phyloP scores from a whole-genome alignment of 2,329 filamentous ascomycete species.

The Claviceps monticola region DNA sequence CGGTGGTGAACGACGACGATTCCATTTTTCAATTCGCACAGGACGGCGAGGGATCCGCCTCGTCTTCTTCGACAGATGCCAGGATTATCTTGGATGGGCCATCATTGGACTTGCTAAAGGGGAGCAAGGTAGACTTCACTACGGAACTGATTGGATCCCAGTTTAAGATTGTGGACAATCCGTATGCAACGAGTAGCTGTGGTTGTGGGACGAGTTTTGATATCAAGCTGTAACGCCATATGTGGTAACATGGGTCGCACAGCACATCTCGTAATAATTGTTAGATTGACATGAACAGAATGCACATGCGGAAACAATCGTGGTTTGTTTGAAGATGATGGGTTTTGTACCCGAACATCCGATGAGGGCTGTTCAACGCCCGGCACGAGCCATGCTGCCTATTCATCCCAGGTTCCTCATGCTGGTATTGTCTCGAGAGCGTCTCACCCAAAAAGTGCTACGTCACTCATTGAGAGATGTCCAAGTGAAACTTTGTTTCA shows the following conservation, averaged over 20 bases:
- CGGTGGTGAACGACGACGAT: constrained; percentile 55
- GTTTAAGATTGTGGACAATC: constrained; percentile 94
- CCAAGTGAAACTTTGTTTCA: too few relatives aligned
- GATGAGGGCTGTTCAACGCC: too few relatives aligned
- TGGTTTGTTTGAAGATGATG: too few relatives aligned
- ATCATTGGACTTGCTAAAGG: constrained; percentile 76
- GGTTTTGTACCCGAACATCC: too few relatives aligned
- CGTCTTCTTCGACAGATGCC: constrained; percentile 28
- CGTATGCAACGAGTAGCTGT: constrained; percentile 81
- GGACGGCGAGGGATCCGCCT: constrained; percentile 25
- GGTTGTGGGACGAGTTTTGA: constrained; percentile 97
- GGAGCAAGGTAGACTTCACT: constrained; percentile 92
- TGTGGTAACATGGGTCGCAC: neutral
- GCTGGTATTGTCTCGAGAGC: too few relatives aligned
- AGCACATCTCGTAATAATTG: neutral
- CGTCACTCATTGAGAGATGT: too few relatives aligned
- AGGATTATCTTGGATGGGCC: constrained; percentile 82
- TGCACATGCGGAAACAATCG: too few relatives aligned
- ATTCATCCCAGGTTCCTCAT: too few relatives aligned
- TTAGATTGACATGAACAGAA: too few relatives aligned
- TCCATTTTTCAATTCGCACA: constrained; percentile 65
- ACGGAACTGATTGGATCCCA: constrained; percentile 81
- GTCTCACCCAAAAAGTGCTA: too few relatives aligned
- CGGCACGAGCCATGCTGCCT: too few relatives aligned
- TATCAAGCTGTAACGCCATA: constrained; percentile 48